Conservation (phyloP, 2,329 filamentous ascomycete species). For the Fusarium incarnatum region DNA sequence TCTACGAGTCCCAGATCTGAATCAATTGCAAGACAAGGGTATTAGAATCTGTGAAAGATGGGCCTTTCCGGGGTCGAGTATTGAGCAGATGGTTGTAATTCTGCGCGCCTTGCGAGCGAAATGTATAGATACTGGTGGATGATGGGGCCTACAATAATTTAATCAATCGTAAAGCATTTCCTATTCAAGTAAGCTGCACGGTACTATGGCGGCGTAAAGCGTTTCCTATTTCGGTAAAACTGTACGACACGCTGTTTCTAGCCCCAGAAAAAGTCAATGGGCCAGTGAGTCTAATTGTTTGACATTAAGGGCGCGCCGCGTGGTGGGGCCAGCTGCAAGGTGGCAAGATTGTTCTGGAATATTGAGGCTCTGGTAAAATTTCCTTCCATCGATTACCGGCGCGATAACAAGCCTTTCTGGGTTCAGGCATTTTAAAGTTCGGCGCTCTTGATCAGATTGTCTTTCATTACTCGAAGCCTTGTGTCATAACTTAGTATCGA, state of each 20-base stretch:
- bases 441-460: neutral
- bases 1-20: constrained; percentile 30
- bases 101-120: constrained; percentile 35
- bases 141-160: rapidly evolving
- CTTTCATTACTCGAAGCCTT: neutral
- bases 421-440: neutral
- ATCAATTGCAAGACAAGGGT: constrained; percentile 35
- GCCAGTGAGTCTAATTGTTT: neutral
- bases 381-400: neutral
- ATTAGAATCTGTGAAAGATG: constrained; percentile 38
- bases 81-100: constrained; percentile 41
- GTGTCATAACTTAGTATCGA: neutral
- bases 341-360: constrained; percentile 16
- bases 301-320: constrained; percentile 27
- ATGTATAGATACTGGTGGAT: constrained; percentile 33
- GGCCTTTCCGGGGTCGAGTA: constrained; percentile 37
- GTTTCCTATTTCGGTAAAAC: rapidly evolving
- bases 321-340: neutral
- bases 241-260: neutral
- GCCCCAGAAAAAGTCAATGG: neutral
- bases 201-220: neutral
- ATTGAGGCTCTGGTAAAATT: neutral
- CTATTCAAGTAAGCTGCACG: neutral
- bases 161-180: neutral
- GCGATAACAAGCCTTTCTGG: neutral